Evolutionary conservation across 176 grass and related monocot genomes (phyloP).

Genomic region (Tillandsia fasciculata): DNA sequence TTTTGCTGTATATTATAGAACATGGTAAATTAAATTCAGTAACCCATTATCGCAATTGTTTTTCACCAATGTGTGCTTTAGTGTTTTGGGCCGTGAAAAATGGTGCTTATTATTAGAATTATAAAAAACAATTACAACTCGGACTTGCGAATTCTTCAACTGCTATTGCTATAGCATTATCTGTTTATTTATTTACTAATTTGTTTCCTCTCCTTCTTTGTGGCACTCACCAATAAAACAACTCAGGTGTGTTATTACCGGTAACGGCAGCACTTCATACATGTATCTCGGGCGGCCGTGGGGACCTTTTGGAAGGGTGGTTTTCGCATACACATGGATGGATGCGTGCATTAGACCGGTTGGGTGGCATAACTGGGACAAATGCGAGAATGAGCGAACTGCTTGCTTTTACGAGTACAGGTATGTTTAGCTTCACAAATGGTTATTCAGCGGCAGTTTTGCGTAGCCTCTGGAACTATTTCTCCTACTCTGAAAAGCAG

Average conservation of each 20-base stretch:
- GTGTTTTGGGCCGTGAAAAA: no score
- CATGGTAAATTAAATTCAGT: conserved; percentile 5
- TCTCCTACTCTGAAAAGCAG: background rate
- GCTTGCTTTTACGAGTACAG: conserved; percentile 97
- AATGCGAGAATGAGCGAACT: conserved; percentile 76
- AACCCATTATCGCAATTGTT: conserved; percentile 2
- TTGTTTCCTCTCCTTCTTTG: background rate
- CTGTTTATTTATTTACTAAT: background rate
- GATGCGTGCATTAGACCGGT: conserved; percentile 63
- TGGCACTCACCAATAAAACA: background rate
- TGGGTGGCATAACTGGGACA: conserved; percentile 99
- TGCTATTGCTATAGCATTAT: background rate
- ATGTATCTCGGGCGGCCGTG: conserved; percentile 88
- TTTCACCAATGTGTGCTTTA: no score
- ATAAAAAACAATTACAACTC: background rate
- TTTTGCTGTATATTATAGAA: background rate
- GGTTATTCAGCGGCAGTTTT: no score
- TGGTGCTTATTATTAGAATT: no score
- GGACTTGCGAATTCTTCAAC: background rate
- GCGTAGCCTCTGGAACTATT: background rate
- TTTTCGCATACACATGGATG: conserved; percentile 95
- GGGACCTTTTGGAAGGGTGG: conserved; percentile 90
- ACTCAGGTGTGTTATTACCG: conserved; percentile 81
- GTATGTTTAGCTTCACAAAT: conserved; percentile 22
- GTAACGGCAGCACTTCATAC: conserved; percentile 63